Base-by-base conservation (phyloP, 495 filamentous ascomycete genomes). In the Cercophora sp. region DNA sequence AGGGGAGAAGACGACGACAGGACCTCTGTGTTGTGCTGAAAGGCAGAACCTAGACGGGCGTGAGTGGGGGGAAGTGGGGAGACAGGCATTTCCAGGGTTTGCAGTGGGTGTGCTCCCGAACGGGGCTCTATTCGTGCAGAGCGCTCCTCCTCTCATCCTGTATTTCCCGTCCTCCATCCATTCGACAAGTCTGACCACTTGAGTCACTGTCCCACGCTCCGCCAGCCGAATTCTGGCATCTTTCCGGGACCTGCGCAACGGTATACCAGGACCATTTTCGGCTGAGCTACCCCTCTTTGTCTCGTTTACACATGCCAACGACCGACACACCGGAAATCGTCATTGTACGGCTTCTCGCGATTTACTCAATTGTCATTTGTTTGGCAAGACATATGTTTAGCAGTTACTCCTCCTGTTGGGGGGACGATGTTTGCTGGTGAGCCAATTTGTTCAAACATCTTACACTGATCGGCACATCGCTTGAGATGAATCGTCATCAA, bases 41-140 rank as follows among this genome's bases (percentile, higher is more conserved):
- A 34, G 22, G 46, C 54, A 46, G 41, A 51, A 42, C 23, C 36
- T 34, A 39, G 25, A 19, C 22, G 10, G 49, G 40, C 22, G 54
- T 35, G 54, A 54, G 54, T 57, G 58, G 58, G 55, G 48, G 55
- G 48, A 39, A 32, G 59, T 55, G 48, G 48, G 48, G 48, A 41
- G 48, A 39, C 22, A 29, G 36, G 15, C n/a, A n/a, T n/a, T n/a
- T n/a, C n/a, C n/a, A n/a, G n/a, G n/a, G n/a, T 22, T 40, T 51
- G 15, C 19, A 29, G 48, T 51, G 35, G 36, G 22, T 5, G 29
- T 32, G 23, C 31, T 42, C 36, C 16, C 16, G n/a, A 32, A 41
- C 35, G 15, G 9, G 35, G 35, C 23, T 11, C 23, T 22, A 51
- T 51, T 51, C 48, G 25, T 40, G 4, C 48, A 51, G 48, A 29